phyloP scores from a whole-genome alignment of 78 protist genomes.

The Emiliania huxleyi region DNA sequence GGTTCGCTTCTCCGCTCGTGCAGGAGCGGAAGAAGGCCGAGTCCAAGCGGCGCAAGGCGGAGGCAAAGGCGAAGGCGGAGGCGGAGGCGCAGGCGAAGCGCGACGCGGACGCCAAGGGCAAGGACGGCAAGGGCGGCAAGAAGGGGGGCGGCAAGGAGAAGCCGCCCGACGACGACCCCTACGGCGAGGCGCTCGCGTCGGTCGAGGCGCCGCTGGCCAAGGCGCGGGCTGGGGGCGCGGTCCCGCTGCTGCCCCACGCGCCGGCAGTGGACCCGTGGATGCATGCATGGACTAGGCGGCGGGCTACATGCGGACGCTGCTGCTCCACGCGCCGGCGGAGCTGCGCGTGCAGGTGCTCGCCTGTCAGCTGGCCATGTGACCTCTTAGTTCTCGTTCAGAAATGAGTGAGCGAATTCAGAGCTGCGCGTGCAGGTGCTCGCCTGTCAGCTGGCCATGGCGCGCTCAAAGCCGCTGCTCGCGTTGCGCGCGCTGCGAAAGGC shows the following conservation, averaged over 20 bases:
- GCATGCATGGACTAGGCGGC: background rate
- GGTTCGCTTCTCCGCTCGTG: too few species aligned
- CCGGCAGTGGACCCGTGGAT: too few species aligned
- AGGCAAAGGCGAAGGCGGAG: conserved; percentile 1
- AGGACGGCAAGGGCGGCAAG: background rate
- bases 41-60: conserved; percentile 9
- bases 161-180: background rate
- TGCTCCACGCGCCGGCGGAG: background rate
- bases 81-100: background rate
- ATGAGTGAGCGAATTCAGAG: too few species aligned
- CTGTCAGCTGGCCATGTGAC: background rate
- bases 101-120: background rate
- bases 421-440: background rate
- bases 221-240: too few species aligned
- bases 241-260: too few species aligned
- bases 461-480: background rate
- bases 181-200: background rate
- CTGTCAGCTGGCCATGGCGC: background rate
- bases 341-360: background rate
- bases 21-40: background rate
- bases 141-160: background rate
- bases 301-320: background rate
- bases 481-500: background rate
- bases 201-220: background rate
- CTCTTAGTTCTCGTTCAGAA: too few species aligned